Conservation (phyloP, 148 eudicot species). For the Cornus controversa region DNA sequence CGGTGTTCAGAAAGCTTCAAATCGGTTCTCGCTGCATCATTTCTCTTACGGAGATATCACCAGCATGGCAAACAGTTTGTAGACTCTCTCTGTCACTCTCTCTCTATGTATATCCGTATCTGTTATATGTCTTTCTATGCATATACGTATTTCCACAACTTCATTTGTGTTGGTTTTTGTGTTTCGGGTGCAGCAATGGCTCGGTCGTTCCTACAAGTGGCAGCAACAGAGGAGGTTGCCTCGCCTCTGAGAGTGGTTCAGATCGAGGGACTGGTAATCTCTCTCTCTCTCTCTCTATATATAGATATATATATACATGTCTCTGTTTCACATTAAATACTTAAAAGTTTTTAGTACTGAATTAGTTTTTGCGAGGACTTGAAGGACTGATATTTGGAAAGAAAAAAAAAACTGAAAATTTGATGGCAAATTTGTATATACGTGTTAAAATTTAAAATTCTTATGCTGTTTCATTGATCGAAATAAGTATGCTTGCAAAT, state of each 20-base stretch:
- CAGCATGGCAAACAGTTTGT: slow-evolving; percentile 48
- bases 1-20: neutral
- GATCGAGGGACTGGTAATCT: slow-evolving; percentile 81
- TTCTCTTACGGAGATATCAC: neutral
- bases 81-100: neutral
- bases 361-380: too few species aligned
- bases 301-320: too few species aligned
- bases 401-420: too few species aligned
- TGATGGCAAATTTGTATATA: too few species aligned
- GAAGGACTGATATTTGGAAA: too few species aligned
- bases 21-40: neutral
- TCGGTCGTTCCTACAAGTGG: slow-evolving; percentile 82
- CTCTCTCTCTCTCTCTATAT: neutral
- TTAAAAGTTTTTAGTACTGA: too few species aligned
- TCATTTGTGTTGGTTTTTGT: neutral
- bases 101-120: neutral
- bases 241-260: slow-evolving; percentile 88
- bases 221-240: slow-evolving; percentile 65
- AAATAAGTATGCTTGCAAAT: neutral
- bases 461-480: too few species aligned
- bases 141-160: neutral
- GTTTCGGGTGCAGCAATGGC: slow-evolving; percentile 35
- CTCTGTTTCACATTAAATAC: too few species aligned
- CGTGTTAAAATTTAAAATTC: too few species aligned
- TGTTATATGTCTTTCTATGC: neutral